Evolutionary conservation across 225 moss, liverwort and hornwort genomes (phyloP).

Genomic region (Anthoceros angustus): DNA sequence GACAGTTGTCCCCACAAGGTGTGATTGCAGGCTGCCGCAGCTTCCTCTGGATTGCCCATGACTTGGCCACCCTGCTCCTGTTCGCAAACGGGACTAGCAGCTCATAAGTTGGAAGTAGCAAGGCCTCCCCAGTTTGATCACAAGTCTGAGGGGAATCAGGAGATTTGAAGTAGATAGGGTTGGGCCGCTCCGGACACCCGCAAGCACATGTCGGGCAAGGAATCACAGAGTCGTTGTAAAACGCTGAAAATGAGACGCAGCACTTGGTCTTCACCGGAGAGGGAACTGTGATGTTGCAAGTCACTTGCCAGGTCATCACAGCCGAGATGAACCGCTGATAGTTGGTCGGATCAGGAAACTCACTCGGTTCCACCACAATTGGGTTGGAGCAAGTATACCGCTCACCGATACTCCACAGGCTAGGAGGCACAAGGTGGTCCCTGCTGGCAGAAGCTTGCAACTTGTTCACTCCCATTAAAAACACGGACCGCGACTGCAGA

Average conservation of each 20-base stretch:
- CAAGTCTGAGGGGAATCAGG: conserved; percentile 25
- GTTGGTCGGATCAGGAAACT: conserved; percentile 20
- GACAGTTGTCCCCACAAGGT: conserved; percentile 78
- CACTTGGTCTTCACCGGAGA: conserved; percentile 34
- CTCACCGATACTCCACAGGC: conserved; percentile 34
- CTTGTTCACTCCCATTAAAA: conserved; percentile 36
- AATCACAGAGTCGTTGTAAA: conserved; percentile 63
- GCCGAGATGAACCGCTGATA: conserved; percentile 31
- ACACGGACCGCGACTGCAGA: conserved; percentile 39
- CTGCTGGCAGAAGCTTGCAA: conserved; percentile 21
- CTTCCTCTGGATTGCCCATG: conserved; percentile 38
- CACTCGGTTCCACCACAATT: conserved; percentile 27
- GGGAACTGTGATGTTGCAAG: conserved; percentile 29
- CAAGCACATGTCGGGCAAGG: conserved; percentile 75
- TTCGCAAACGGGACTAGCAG: conserved; percentile 66
- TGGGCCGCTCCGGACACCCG: conserved; percentile 24
- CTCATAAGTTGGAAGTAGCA: conserved; percentile 54
- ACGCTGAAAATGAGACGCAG: conserved; percentile 87
- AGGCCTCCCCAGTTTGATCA: conserved; percentile 27
- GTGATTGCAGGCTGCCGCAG: conserved; percentile 30
- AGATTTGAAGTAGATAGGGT: conserved; percentile 9
- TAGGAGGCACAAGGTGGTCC: conserved; percentile 34
- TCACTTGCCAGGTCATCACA: conserved; percentile 60
- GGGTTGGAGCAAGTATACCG: conserved; percentile 36
- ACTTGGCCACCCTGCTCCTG: conserved; percentile 28